phyloP scores from a whole-genome alignment of 1,139 yeast species.

The Pneumocystis carinii region DNA sequence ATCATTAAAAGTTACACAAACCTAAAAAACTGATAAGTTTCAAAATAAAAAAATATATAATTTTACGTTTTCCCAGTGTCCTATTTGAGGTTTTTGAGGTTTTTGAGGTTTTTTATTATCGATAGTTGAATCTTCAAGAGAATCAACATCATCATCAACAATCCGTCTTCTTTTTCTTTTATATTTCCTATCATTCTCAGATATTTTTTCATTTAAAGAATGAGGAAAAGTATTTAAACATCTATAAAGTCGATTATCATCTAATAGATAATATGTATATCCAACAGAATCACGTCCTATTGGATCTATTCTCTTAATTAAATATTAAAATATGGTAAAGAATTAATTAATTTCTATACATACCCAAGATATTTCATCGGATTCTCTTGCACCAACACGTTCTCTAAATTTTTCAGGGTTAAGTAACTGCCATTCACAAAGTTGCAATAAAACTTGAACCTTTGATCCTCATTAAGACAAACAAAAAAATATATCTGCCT shows the following conservation, averaged over 20 bases:
- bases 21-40: constrained; percentile 14
- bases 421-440: constrained; percentile 13
- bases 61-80: constrained; percentile 5
- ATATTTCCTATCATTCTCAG: neutral
- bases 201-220: constrained; percentile 1
- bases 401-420: constrained; percentile 15
- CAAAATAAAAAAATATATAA: neutral
- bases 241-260: constrained; percentile 24
- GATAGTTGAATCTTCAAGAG: neutral
- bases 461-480: neutral
- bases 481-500: neutral
- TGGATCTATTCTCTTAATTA: constrained; percentile 21
- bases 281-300: constrained; percentile 22
- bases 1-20: constrained; percentile 22
- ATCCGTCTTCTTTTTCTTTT: constrained; percentile 5
- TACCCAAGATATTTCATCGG: constrained; percentile 15
- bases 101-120: constrained; percentile 6
- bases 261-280: constrained; percentile 23
- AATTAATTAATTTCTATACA: neutral
- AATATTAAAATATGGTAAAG: constrained; percentile 3
- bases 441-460: constrained; percentile 12
- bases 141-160: constrained; percentile 7
- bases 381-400: constrained; percentile 15
- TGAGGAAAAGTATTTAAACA: constrained; percentile 18
- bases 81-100: constrained; percentile 8